Base-by-base conservation (phyloP, 2,329 filamentous ascomycete species). In the Meredithiella fracta region DNA sequence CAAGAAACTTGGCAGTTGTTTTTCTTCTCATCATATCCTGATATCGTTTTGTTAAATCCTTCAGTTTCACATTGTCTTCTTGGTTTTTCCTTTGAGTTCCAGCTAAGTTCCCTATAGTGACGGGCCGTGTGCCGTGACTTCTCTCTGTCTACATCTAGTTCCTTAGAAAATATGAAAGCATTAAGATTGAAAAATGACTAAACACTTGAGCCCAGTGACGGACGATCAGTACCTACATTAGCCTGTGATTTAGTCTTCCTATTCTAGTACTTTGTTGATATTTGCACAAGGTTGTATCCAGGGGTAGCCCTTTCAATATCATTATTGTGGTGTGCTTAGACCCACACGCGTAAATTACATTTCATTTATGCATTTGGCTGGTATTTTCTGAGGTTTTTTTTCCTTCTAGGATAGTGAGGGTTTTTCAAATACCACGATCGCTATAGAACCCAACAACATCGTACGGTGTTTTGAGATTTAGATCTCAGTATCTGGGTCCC, bases 191-290 rank as follows among this genome's bases (percentile, higher is more conserved):
- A 49, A 17, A 49, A 49, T 49, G n/a, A 38, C 34, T 20, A 50
- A 8, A 34, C 31, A 49, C 29, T 42, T 49, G 15, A 42, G 44
- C 3, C 53, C 20, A 38, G 47, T 47, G 29, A 29, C 23, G 11
- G 44, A 14, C 26, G 25, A 50, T 29, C 22, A 15, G 53, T 55
- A 55, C 53, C 53, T 55, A 44, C 44, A 55, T 55, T 14, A 37
- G 20, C 22, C 23, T 8, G 23, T 26, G 44, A 49, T 25, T 49
- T 49, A 49, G 44, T 49, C 44, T 49, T 49, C 44, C 44, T 49
- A 25, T 23, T 49, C 44, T 22, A 26, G 44, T 49, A 49, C 44
- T 49, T 49, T 49, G 44, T 49, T 49, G 44, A 49, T 22, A 49
- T 49, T 49, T 49, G 20, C 23, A 47, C 29, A 38, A 26, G 4